These are phyloP conservation scores for Alternaria sp. DNA, from an alignment of 2,329 filamentous ascomycete species.

Conservation along the genomic window DNA sequence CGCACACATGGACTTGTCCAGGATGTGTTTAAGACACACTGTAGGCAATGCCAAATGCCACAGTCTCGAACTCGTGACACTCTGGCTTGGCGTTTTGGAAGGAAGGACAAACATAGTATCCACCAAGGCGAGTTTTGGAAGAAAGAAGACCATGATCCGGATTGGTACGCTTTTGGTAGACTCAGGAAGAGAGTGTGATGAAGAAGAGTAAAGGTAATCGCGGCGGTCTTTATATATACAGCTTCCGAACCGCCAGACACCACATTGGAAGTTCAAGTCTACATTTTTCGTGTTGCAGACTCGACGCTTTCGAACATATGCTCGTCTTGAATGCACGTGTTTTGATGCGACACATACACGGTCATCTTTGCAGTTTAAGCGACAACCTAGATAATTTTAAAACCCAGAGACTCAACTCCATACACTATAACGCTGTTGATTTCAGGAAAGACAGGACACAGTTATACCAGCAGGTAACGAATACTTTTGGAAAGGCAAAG, in stretches of 20 bases:
- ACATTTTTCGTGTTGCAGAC: too few species aligned
- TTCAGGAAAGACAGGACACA: too few species aligned
- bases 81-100: background rate
- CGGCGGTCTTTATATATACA: fast-evolving
- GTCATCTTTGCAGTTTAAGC: too few species aligned
- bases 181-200: background rate
- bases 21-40: background rate
- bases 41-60: background rate
- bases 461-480: too few species aligned
- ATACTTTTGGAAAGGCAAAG: too few species aligned
- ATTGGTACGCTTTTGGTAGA: background rate
- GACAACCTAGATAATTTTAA: too few species aligned
- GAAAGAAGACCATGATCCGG: too few species aligned
- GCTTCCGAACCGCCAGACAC: background rate
- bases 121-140: too few species aligned
- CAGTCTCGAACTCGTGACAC: background rate
- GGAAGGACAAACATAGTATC: background rate
- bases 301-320: background rate
- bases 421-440: fast-evolving
- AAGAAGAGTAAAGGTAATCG: background rate
- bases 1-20: background rate
- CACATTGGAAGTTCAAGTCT: too few species aligned
- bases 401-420: too few species aligned
- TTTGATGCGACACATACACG: too few species aligned
- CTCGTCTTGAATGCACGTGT: too few species aligned